These are phyloP conservation scores for Datura wrightii DNA, from an alignment of 257 asterid species.

Conservation along the genomic window DNA sequence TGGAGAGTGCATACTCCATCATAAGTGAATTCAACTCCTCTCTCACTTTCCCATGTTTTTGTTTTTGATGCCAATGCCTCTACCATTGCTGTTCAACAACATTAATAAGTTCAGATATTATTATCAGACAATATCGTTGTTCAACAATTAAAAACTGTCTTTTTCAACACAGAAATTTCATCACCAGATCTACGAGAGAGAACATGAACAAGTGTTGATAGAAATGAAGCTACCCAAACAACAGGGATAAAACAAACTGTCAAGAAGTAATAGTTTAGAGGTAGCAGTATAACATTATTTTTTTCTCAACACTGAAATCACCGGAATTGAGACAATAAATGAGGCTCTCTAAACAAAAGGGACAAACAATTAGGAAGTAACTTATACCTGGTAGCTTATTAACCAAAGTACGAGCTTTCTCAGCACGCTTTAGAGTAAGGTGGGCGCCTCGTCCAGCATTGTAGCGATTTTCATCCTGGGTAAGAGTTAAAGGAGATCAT, in stretches of 20 bases:
- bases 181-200: not conserved
- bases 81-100: conserved; percentile 72
- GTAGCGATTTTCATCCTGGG: conserved; percentile 92
- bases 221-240: not conserved
- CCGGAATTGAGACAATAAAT: not conserved
- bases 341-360: conserved; percentile 3
- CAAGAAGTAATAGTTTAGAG: conserved; percentile 2
- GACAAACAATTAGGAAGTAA: conserved; percentile 8
- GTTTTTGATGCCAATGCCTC: conserved; percentile 84
- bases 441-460: conserved; percentile 98
- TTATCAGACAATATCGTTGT: not conserved
- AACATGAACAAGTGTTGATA: not conserved
- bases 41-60: conserved; percentile 86
- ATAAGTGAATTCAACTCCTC: conserved; percentile 74
- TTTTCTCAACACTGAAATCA: not conserved
- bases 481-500: conserved; percentile 5
- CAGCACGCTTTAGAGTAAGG: conserved; percentile 95
- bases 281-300: not conserved
- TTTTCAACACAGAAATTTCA: not conserved
- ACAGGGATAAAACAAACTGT: not conserved
- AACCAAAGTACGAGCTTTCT: conserved; percentile 91
- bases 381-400: conserved; percentile 87
- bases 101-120: not conserved
- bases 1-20: conserved; percentile 71
- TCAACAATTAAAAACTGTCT: not conserved